A percentile compares a stretch with the other conserved stretches of the same genome.
These are phyloP conservation scores for Takashimella tepidaria DNA, from an alignment of 1,284 basidiomycete species.

Conservation along the genomic window DNA sequence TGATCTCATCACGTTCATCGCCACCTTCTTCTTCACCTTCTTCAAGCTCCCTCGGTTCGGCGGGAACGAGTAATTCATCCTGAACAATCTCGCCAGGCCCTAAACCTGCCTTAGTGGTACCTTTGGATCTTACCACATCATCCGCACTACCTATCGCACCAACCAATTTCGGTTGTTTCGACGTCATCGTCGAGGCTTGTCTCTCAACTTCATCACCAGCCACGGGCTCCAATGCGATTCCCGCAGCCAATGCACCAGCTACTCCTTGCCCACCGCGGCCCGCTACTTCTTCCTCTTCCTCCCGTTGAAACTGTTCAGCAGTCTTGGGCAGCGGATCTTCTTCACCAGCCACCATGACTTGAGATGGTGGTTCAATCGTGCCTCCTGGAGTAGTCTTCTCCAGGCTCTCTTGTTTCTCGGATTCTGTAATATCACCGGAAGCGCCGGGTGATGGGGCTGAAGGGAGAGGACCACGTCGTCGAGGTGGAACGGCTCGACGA, in stretches of 20 bases:
- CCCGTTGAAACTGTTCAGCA: slow-evolving; percentile 19
- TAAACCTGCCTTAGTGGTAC: slow-evolving; percentile 4
- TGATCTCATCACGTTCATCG: slow-evolving; percentile 28
- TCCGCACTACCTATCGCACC: slow-evolving; percentile 22
- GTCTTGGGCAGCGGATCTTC: slow-evolving; percentile 34
- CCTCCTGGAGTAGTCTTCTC: slow-evolving; percentile 19
- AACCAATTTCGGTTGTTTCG: too few species aligned
- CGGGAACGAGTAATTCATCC: slow-evolving; percentile 6
- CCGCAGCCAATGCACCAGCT: slow-evolving; percentile 36
- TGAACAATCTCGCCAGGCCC: slow-evolving; percentile 18
- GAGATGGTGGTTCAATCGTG: slow-evolving; percentile 33
- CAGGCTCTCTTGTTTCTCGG: slow-evolving; percentile 8
- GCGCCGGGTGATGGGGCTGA: slow-evolving; percentile 4
- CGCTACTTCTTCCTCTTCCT: slow-evolving; percentile 20
- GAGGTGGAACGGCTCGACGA: slow-evolving; percentile 37
- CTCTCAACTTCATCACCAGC: not conserved
- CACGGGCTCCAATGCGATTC: slow-evolving; percentile 27
- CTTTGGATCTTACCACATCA: slow-evolving; percentile 11
- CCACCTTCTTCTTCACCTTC: slow-evolving; percentile 27
- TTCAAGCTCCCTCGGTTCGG: slow-evolving; percentile 14
- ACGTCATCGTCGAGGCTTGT: slow-evolving; percentile 6
- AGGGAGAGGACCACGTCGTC: slow-evolving; percentile 20
- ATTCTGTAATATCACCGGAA: not conserved
- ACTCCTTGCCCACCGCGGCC: slow-evolving; percentile 25
- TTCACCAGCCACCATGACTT: slow-evolving; percentile 37